phyloP scores from a whole-genome alignment of 345 rosid genomes.

The Chamaenerion angustifolium region DNA sequence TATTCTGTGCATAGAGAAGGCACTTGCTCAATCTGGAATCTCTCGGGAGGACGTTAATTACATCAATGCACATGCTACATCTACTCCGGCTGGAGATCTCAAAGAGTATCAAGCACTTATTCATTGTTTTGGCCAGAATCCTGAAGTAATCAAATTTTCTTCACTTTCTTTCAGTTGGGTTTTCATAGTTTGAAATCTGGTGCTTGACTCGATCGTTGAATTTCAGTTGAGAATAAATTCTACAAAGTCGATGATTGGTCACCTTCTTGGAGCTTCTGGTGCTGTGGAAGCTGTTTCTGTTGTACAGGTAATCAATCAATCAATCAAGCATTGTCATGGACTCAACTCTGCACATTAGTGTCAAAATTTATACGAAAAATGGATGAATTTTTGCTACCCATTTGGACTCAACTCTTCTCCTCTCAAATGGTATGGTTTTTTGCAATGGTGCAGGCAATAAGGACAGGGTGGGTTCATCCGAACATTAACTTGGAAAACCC shows the following conservation, averaged over 20 bases:
- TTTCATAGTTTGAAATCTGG: neutral
- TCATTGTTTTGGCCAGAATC: constrained; percentile 30
- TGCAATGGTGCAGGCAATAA: constrained; percentile 18
- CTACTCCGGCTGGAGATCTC: constrained; percentile 37
- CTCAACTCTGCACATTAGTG: neutral
- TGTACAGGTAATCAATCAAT: constrained; percentile 18
- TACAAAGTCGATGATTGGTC: constrained; percentile 34
- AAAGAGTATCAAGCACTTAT: constrained; percentile 36
- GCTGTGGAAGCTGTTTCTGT: constrained; percentile 32
- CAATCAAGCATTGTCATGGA: neutral
- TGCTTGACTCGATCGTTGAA: neutral
- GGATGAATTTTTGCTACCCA: too few relatives aligned
- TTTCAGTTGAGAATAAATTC: constrained; percentile 28
- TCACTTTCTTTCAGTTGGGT: neutral
- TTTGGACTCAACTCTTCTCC: too few relatives aligned
- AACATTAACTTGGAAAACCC: constrained; percentile 23
- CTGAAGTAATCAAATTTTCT: constrained; percentile 13
- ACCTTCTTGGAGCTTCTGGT: constrained; percentile 31
- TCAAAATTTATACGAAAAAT: too few relatives aligned
- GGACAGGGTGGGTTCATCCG: constrained; percentile 29
- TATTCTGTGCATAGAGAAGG: constrained; percentile 39
- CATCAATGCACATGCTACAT: constrained; percentile 53
- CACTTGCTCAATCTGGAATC: constrained; percentile 32
- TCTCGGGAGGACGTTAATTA: constrained; percentile 43
- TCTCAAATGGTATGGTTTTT: neutral